phyloP scores from a whole-genome alignment of 108 stramenopile species.

The Nitzschia sp. region DNA sequence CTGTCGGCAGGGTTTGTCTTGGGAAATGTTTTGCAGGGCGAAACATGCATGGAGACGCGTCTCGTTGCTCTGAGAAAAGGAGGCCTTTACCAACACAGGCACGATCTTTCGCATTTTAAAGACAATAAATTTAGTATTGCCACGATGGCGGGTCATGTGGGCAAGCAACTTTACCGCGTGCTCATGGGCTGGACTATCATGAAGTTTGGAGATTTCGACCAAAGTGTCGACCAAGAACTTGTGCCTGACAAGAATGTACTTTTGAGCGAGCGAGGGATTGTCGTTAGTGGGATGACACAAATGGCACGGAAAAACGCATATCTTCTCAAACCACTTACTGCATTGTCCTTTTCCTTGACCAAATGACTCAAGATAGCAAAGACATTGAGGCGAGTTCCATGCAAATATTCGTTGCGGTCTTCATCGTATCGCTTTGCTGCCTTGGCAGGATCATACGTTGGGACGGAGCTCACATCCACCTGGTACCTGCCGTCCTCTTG shows the following conservation, averaged over 20 bases:
- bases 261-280: neutral
- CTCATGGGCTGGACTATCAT: conserved; percentile 61
- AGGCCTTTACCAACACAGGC: conserved; percentile 62
- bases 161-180: conserved; percentile 66
- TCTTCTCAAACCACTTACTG: conserved; percentile 40
- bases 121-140: conserved; percentile 63
- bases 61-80: conserved; percentile 51
- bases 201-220: conserved; percentile 56
- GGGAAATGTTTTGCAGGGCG: conserved; percentile 77
- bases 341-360: conserved; percentile 82
- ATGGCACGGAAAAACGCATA: neutral
- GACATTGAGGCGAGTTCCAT: conserved; percentile 57
- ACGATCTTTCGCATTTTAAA: conserved; percentile 54
- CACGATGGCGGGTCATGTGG: conserved; percentile 72
- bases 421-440: conserved; percentile 49
- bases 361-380: conserved; percentile 70
- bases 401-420: conserved; percentile 56
- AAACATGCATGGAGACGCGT: conserved; percentile 63
- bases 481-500: neutral
- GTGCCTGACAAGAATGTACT: conserved; percentile 60
- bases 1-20: conserved; percentile 73
- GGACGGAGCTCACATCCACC: neutral
- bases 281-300: neutral
- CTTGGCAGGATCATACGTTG: conserved; percentile 14
- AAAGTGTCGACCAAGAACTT: conserved; percentile 44